A percentile compares a stretch with the other conserved stretches of the same genome.
phyloP scores from a whole-genome alignment of 345 rosid genomes.

The Lepidium aucheri region DNA sequence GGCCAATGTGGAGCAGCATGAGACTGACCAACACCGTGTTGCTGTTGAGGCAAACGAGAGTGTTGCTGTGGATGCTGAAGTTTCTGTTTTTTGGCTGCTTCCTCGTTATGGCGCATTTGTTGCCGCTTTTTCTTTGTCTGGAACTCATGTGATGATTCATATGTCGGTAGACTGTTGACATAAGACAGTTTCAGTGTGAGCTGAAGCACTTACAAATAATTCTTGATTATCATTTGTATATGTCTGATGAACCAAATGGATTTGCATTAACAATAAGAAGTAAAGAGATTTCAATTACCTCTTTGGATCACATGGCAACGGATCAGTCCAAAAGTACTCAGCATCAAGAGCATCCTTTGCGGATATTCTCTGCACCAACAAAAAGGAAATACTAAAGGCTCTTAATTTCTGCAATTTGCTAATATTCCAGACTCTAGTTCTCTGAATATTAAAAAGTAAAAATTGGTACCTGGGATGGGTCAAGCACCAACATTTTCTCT shows the following conservation, averaged over 20 bases:
- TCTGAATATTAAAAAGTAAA: background rate
- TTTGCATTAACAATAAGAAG: background rate
- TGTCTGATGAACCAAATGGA: background rate
- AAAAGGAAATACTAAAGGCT: background rate
- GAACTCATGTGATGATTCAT: slow-evolving; percentile 94
- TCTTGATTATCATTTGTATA: background rate
- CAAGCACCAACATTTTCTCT: slow-evolving; percentile 84
- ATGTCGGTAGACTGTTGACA: slow-evolving; percentile 64
- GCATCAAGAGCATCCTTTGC: slow-evolving; percentile 98
- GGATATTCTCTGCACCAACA: slow-evolving; percentile 57
- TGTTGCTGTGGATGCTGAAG: slow-evolving; percentile 69
- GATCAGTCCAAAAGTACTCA: slow-evolving; percentile 96
- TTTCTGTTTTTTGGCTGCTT: slow-evolving; percentile 82
- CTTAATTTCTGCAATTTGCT: background rate
- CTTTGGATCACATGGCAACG: slow-evolving; percentile 90
- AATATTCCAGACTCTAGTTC: background rate
- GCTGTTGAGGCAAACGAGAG: slow-evolving; percentile 80
- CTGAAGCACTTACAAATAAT: background rate
- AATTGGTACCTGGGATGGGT: slow-evolving; percentile 69
- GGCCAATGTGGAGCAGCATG: slow-evolving; percentile 53
- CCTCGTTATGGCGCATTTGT: slow-evolving; percentile 83
- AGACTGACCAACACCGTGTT: slow-evolving; percentile 69
- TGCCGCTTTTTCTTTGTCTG: slow-evolving; percentile 94
- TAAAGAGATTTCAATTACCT: slow-evolving; percentile 33
- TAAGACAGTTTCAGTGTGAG: background rate